Evolutionary conservation across 805 yeast genomes (phyloP), one percentile per base, ranked within the genome.

Genomic region (Spathaspora boniae): DNA sequence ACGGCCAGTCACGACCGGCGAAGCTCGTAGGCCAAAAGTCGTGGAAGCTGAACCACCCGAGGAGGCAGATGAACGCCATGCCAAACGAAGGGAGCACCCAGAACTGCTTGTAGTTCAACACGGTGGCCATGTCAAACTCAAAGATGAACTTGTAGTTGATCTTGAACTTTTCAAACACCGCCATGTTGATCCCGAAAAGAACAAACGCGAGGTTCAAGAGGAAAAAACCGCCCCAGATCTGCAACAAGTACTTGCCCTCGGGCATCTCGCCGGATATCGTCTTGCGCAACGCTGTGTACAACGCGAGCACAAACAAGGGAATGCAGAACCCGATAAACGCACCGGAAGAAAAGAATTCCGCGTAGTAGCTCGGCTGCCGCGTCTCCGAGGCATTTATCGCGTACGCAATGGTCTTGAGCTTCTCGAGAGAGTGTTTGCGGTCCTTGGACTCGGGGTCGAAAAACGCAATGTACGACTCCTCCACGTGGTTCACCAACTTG

Each of bases 161-260:
- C 50, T 85, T 84, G 58, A 65, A 81, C 29, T 61, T 56, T 17
- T 79, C 71, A 91, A 95, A 93, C 3, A 82, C 76, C 37, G 67
- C 60, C 51, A 94, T 78, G 53, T 86, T 79, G 29, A 84, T 38
- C 9, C 81, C 80, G 53, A 89, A 80, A 2, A 86, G 60, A 16
- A 80, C 46, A 5, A 78, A 61, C 50, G 82, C 72, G n/a, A 89
- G 44, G 21, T 72, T 64, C 4, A 81, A 55, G 40, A 88, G 50
- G 46, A 87, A 74, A 56, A 87, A 88, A 1, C 98, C 98, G 6
- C 82, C 97, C 95, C 96, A 93, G 3, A 93, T 70, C 49, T 94
- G 98, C 26, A 91, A 57, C 37, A 91, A 51, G 40, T 62, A 80
- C 29, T 57, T 62, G 0, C 81, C 84, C 42, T 81, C 83, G 0